Conservation (phyloP, 2,329 filamentous ascomycete genomes). For the Aspergillus sergii region DNA sequence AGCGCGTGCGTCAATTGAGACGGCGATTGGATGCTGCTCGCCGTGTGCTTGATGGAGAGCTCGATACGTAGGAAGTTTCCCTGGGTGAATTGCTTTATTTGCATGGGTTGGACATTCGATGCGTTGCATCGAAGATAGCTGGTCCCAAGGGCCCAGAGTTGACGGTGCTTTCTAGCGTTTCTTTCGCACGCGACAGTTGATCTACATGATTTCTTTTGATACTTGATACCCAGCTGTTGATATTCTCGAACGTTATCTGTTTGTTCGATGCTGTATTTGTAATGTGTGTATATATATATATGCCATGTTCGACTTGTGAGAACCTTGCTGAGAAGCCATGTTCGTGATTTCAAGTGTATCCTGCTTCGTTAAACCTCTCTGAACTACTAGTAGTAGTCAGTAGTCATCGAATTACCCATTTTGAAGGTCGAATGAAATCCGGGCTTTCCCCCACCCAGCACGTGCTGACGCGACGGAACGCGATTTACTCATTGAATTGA, state of each 20-base stretch:
- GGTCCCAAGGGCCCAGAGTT: background rate
- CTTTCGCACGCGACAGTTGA: background rate
- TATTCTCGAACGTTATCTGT: constrained; percentile 8
- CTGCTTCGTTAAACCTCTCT: background rate
- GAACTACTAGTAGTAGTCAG: background rate
- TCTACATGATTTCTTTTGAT: constrained; percentile 5
- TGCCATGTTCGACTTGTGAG: background rate
- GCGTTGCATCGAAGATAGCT: background rate
- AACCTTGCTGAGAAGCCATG: background rate
- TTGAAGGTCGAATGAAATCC: background rate
- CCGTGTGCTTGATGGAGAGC: constrained; percentile 70
- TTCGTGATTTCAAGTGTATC: background rate
- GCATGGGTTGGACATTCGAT: background rate
- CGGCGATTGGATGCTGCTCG: constrained; percentile 75
- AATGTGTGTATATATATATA: constrained; percentile 8
- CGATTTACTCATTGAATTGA: background rate
- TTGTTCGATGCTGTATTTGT: background rate
- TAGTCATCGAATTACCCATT: background rate
- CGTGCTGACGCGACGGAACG: constrained; percentile 10
- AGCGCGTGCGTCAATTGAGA: constrained; percentile 64
- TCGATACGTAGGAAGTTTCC: constrained; percentile 33
- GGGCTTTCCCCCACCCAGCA: constrained; percentile 4
- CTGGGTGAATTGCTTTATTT: constrained; percentile 3
- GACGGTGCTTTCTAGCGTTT: constrained; percentile 4
- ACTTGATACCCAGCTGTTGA: constrained; percentile 18